Evolutionary conservation across 176 grass and related monocot species (phyloP), one percentile per base, ranked within the genome.

Genomic region (Bonia amplexicaulis): DNA sequence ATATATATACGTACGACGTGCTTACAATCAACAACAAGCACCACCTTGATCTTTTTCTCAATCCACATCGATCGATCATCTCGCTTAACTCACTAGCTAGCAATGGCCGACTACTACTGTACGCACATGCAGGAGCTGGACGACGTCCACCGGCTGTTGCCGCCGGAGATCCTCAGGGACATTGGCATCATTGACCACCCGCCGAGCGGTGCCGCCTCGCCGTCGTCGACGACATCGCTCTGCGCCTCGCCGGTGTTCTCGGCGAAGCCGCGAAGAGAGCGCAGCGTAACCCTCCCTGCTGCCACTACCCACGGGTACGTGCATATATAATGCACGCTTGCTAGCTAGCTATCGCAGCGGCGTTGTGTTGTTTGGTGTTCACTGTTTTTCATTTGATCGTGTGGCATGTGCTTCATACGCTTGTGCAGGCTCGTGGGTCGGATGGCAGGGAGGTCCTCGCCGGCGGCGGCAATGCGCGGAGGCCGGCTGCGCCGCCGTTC

Each of bases 211-310:
- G 37, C 14, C 51, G 10, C 3, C n/a, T 58, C 16, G 51, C 37
- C 26, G 39, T 70, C 49, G 35, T 81, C 5, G 66, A 81, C 11
- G 79, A 44, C 79, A 66, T 81, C 13, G 79, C 65, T 31, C 31
- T 19, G 31, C 78, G 29, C 31, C 78, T 80, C 7, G 47, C 47
- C 46, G 14, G 35, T 27, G 79, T 81, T 7, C 79, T 81, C 48
- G 65, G 65, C 12, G 65, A 48, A 3, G 3, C 46, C 19, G 20
- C 45, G 2, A 37, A 53, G 29, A 69, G 7, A 54, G 1, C 31
- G 14, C 66, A 42, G 9, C 37, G 12, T n/a, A 12, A 2, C 6
- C 22, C 69, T 23, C 66, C 17, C 9, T 23, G 63, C 46, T 14
- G 26, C 29, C 45, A 37, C 17, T 26, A 35, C 19, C 63, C 62